Base-by-base conservation (phyloP, 108 stramenopile species). In the Schizochytrium sp. region DNA sequence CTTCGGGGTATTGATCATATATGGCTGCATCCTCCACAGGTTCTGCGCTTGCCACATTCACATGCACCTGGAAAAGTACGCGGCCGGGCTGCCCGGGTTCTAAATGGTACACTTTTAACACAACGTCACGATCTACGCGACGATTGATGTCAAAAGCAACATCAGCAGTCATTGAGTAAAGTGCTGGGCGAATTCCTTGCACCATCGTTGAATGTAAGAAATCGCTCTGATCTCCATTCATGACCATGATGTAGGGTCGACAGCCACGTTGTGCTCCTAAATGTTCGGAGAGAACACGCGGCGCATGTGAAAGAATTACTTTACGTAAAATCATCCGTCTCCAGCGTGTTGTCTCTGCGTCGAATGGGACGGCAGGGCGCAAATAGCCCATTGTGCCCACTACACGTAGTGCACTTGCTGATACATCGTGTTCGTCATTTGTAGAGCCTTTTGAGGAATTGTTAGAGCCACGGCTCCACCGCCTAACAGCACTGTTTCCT, bases 151-250 rank as follows among this genome's bases (percentile, higher is more conserved):
- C 47, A 42, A 83, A 83, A 10, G 47, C 5, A 40, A 83, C 76
- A 40, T 83, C 76, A 13, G 0, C 47, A 40, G 28, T 55, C 0
- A 53, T n/a, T 40, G 13, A 10, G 47, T 83, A 83, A 12, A 47
- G 45, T 10, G 47, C 47, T 53, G 49, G 50, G 50, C 53, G 47
- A 55, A 83, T 83, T 10, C 76, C 76, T 17, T 55, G 76, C 0
- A 83, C 76, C 76, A 83, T 83, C 15, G 76, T 83, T 10, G 76
- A 83, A 40, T 83, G 53, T 5, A 83, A 53, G 55, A 83, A 83
- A 53, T 83, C 76, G 15, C 17, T 83, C 76, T 83, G 76, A 28
- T 83, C 53, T 7, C 76, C 76, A 2, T 83, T 83, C 76, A 83
- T 83, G n/a, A 83, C 28, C 76, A 83, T 83, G 2, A 83, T 40